Percentiles rank a stretch among this genome's conserved stretches.
These are phyloP conservation scores for Ophiosphaerella korrae DNA, from an alignment of 2,329 filamentous ascomycete species.

Conservation along the genomic window DNA sequence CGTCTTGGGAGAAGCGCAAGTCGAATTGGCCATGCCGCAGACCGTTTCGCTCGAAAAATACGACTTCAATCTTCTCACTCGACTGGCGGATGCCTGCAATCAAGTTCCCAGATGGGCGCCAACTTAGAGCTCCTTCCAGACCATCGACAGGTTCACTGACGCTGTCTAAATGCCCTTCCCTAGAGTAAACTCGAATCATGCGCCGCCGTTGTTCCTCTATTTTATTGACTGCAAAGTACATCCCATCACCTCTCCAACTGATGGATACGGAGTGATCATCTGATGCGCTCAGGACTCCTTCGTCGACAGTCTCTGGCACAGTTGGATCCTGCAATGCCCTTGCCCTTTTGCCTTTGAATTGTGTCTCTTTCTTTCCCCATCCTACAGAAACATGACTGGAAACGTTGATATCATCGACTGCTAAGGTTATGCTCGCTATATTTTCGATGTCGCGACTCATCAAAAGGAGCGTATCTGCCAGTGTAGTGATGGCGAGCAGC, in stretches of 20 bases:
- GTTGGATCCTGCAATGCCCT: conserved; percentile 89
- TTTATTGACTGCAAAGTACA: conserved; percentile 84
- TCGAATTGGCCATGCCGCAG: conserved; percentile 92
- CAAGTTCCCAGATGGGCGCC: conserved; percentile 88
- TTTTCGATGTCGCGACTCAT: conserved; percentile 93
- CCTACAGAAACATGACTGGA: conserved; percentile 95
- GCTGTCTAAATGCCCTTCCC: conserved; percentile 88
- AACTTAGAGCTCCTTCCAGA: conserved; percentile 84
- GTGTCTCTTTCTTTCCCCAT: conserved; percentile 98
- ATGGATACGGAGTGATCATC: conserved; percentile 76
- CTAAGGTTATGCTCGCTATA: conserved; percentile 75
- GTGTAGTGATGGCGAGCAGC: conserved; percentile 80
- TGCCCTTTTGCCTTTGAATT: conserved; percentile 91
- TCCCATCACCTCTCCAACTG: conserved; percentile 93
- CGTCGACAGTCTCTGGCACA: conserved; percentile 88
- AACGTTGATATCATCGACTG: conserved; percentile 76
- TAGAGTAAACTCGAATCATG: conserved; percentile 85
- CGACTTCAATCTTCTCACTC: conserved; percentile 73
- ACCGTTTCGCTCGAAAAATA: conserved; percentile 98
- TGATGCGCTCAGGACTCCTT: conserved; percentile 73
- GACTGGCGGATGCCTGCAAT: conserved; percentile 83
- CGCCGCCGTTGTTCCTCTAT: conserved; percentile 72
- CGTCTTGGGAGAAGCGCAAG: conserved; percentile 69
- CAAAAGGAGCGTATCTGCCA: conserved; percentile 78
- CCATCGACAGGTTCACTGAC: conserved; percentile 94